Base-by-base conservation (phyloP, 305 asterid species). In the Plantago lanceolata region DNA sequence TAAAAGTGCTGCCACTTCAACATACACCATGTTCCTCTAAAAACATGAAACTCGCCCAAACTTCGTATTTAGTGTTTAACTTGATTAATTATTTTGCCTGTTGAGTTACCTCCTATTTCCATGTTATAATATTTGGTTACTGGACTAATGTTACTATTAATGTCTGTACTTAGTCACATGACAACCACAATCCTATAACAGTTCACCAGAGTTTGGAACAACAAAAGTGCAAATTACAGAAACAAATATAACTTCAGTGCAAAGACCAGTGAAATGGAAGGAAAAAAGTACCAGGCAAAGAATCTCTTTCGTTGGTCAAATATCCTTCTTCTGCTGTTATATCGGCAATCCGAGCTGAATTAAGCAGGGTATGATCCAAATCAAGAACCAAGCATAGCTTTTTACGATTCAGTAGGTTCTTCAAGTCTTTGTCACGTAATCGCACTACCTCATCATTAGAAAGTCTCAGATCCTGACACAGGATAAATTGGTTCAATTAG, bases 291-390 rank as follows among this genome's bases (percentile, higher is more conserved):
- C 98, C 98, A 20, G 96, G 93, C 50, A 87, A 72, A 64, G 80
- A 65, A 57, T 82, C 94, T 58, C 59, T 65, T 53, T 71, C 86
- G 61, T 57, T 78, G 61, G 64, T 71, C 73, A 93, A 77, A 71
- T 82, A 83, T 65, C 65, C 76, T 74, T 93, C 99, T 54, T 82
- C 92, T 51, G 45, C 59, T 29, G 76, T 84, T 44, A 90, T 71
- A 73, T 90, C 93, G 29, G 63, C 6, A 65, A 87, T 68, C 52
- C 85, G 81, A 54, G 94, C 77, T 59, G 99, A 93, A 67, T 90
- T 87, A 20, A 90, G 92, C 64, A 90, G 76, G 0, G 99, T 93
- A 67, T 93, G 97, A 75, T 93, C 99, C 61, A 93, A 82, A 88
- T 93, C 99, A 62, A 93, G 96, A 68, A 93, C 90, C 81, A 93